Base-by-base conservation (phyloP, 345 rosid species). In the Salix exigua region DNA sequence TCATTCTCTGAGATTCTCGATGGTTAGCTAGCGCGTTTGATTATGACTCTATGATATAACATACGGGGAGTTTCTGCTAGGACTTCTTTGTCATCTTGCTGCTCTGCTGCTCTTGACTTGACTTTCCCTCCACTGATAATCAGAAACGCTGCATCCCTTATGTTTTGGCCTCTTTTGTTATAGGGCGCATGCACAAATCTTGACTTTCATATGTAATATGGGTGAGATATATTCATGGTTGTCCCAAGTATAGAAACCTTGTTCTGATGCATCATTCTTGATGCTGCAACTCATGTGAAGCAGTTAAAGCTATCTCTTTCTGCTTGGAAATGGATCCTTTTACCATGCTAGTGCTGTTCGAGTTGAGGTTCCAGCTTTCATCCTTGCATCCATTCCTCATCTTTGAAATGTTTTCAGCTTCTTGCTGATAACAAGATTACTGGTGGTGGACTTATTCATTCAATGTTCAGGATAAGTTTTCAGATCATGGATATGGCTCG, bases 81-180 rank as follows among this genome's bases (percentile, higher is more conserved):
- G 63, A 73, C 74, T 30, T 66, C 7, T 42, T 38, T 70, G 44
- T 73, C 70, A 12, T 64, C 67, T 63, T 53, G 68, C 23, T n/a
- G 78, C 64, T 71, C 64, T 77, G 80, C 70, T 62, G 82, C 72
- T 7, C 33, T 58, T 68, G 78, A 70, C 62, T 79, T 53, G 44
- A 40, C 14, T 40, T 40, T 65, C 69, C 55, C 26, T 35, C 42
- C 67, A 19, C 38, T 60, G 40, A 23, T 69, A 63, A 69, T 71
- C 70, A 60, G 60, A 76, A 76, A 61, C 23, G 58, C 73, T 31
- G 28, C 23, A 40, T 48, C 37, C 30, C 63, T 68, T 51, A 58
- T 61, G 68, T 78, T 55, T 11, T 69, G 75, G 53, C 67, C 73
- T 67, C 51, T 76, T 73, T 10, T 78, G 75, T 53, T 55, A 16